A percentile compares a stretch with the other conserved stretches of the same genome.
Evolutionary conservation across 352 stramenopile genomes (phyloP).

Genomic region (Globisporangium irregulare): DNA sequence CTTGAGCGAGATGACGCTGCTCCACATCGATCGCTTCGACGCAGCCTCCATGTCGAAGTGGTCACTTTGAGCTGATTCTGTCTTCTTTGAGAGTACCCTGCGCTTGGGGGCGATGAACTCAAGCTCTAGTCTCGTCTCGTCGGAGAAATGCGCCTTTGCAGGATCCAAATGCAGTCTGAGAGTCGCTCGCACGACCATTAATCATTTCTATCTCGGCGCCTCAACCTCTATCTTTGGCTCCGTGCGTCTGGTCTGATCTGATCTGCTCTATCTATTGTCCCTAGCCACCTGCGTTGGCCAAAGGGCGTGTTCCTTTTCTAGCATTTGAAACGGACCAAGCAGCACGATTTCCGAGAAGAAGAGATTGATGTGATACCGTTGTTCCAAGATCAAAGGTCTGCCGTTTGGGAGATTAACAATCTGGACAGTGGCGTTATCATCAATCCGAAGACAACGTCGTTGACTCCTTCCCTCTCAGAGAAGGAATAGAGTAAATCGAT

Average conservation of each 20-base stretch:
- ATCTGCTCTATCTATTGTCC: not conserved
- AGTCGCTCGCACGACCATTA: not conserved
- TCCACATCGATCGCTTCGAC: not conserved
- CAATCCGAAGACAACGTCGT: too few species aligned
- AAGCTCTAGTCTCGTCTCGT: too few species aligned
- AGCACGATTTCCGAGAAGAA: not conserved
- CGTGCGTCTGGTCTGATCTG: not conserved
- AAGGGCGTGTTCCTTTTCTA: not conserved
- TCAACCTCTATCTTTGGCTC: not conserved
- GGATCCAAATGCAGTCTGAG: not conserved
- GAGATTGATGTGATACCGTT: not conserved
- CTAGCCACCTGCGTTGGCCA: not conserved
- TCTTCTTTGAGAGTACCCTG: not conserved
- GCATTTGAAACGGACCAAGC: not conserved
- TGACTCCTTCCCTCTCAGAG: too few species aligned
- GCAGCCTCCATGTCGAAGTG: not conserved
- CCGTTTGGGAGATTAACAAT: not conserved
- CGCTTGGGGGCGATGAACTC: not conserved
- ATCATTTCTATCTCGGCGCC: not conserved
- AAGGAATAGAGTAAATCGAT: too few species aligned
- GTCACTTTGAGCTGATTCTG: not conserved
- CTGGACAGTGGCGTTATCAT: not conserved
- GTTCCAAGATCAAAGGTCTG: not conserved
- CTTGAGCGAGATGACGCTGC: constrained; percentile 1
- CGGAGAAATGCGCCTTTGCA: not conserved